Evolutionary conservation across 805 yeast species (phyloP).

Genomic region (Schwanniomyces yamadae): DNA sequence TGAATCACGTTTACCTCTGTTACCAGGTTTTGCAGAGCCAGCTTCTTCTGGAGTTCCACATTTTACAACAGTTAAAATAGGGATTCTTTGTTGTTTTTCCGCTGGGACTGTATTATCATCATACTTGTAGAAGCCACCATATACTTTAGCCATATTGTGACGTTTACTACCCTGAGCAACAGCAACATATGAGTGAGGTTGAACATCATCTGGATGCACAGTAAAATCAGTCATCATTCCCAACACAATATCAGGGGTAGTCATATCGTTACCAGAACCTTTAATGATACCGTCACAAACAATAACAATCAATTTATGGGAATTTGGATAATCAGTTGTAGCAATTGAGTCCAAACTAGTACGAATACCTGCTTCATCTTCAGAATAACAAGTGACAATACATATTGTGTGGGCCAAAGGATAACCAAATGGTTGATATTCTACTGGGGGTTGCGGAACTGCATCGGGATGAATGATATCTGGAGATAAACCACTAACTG

Average conservation of each 20-base stretch:
- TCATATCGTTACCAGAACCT: constrained; percentile 85
- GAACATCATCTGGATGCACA: constrained; percentile 69
- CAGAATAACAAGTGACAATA: constrained; percentile 89
- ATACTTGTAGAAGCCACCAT: constrained; percentile 90
- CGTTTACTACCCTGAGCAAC: constrained; percentile 93
- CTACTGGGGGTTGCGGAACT: constrained; percentile 88
- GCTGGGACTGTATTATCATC: constrained; percentile 70
- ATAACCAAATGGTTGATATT: constrained; percentile 80
- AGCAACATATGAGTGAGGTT: constrained; percentile 86
- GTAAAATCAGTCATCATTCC: constrained; percentile 77
- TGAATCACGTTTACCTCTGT: constrained; percentile 95
- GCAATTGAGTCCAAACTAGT: constrained; percentile 89
- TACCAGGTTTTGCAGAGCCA: constrained; percentile 70
- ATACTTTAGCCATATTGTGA: constrained; percentile 97
- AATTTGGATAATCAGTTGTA: constrained; percentile 94
- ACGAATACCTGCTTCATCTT: constrained; percentile 81
- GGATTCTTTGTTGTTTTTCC: constrained; percentile 84
- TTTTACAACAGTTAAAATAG: constrained; percentile 74
- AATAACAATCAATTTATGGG: constrained; percentile 82
- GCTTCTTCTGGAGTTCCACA: constrained; percentile 86
- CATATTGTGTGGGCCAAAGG: constrained; percentile 57
- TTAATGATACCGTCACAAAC: constrained; percentile 93
- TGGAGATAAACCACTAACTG: constrained; percentile 51
- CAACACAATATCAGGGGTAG: constrained; percentile 88
- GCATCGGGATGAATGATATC: constrained; percentile 70